phyloP scores from a whole-genome alignment of 257 asterid genomes.

The Asclepias syriaca region DNA sequence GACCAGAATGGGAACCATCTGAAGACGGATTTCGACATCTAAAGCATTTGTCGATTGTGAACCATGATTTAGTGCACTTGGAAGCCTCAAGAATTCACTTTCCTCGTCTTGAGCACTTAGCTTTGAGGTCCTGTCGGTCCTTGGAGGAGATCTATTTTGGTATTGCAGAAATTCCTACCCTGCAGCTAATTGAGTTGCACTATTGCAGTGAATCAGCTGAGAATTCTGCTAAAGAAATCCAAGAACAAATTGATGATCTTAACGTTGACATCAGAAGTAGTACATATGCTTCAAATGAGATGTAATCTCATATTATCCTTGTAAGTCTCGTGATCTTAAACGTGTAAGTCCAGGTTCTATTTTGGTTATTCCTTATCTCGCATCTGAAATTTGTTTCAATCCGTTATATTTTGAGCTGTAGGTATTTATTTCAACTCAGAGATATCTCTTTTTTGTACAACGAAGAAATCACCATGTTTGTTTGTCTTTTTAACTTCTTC shows the following conservation, averaged over 20 bases:
- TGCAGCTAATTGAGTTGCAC: conserved; percentile 6
- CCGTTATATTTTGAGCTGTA: no score
- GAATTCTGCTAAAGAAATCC: conserved; percentile 8
- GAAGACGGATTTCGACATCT: conserved; percentile 1
- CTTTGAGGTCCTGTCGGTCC: no score
- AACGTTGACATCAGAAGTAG: not conserved
- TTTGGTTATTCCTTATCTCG: no score
- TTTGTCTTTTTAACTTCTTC: not conserved
- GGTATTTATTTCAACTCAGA: no score
- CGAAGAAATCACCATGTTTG: no score
- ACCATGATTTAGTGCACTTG: not conserved
- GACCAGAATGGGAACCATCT: conserved; percentile 10
- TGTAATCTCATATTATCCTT: not conserved
- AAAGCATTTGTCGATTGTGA: conserved; percentile 1
- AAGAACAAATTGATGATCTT: not conserved
- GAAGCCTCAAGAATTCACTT: not conserved
- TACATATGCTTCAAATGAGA: not conserved
- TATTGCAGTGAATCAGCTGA: not conserved
- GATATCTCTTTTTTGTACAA: no score
- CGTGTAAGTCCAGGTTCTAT: not conserved
- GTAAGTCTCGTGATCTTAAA: not conserved
- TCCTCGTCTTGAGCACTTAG: no score
- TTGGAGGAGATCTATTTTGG: no score
- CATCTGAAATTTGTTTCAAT: no score
- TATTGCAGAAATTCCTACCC: conserved; percentile 5